Percentiles rank a stretch among this genome's conserved stretches.
Conservation (phyloP, 148 eudicot genomes). For the Camellia lanceoleosa region DNA sequence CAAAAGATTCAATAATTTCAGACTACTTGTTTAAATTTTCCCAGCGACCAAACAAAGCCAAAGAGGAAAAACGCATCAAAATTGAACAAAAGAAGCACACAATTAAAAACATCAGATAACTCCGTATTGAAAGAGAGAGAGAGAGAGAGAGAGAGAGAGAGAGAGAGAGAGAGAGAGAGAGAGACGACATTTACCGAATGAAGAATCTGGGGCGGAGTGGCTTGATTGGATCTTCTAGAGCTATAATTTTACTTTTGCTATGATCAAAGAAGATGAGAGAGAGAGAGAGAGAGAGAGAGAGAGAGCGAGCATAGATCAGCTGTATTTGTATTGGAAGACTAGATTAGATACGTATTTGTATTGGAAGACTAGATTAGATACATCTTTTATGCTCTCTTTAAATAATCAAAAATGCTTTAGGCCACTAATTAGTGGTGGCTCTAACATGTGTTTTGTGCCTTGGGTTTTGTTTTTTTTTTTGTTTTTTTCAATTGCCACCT, state of each 20-base stretch:
- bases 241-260: background rate
- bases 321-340: too few species aligned
- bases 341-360: too few species aligned
- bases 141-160: background rate
- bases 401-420: too few species aligned
- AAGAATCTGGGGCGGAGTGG: background rate
- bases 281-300: slow-evolving; percentile 3
- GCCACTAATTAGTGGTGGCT: too few species aligned
- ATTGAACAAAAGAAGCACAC: background rate
- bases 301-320: background rate
- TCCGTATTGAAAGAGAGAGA: background rate
- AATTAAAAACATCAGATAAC: background rate
- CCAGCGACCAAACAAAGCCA: background rate
- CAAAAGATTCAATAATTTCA: background rate
- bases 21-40: background rate
- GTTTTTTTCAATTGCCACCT: too few species aligned
- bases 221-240: background rate
- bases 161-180: too few species aligned
- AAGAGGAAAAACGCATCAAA: background rate
- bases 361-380: too few species aligned
- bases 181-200: background rate
- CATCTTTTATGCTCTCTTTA: too few species aligned
- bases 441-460: too few species aligned
- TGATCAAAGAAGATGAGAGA: slow-evolving; percentile 23
- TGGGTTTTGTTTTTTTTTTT: too few species aligned